Base-by-base conservation (phyloP, 2,329 filamentous ascomycete species). In the Botryotinia globosa region DNA sequence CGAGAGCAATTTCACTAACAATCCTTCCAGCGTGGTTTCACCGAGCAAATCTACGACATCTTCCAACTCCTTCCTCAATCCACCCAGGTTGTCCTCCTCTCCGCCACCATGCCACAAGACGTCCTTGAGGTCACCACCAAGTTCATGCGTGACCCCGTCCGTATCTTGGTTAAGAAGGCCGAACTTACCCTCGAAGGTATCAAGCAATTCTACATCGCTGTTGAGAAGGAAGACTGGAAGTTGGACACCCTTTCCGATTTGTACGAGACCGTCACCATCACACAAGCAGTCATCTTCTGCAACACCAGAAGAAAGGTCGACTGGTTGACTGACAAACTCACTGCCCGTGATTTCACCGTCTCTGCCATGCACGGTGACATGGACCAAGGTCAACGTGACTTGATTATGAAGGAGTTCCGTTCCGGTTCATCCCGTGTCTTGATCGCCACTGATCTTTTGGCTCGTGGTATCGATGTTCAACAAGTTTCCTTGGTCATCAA, bases 331-430 rank as follows among this genome's bases (percentile, higher is more conserved):
- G 95, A 98, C 87, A 98, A 98, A 91, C 94, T 99, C 83, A 97
- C 94, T 81, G 92, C 93, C 81, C 94, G 94, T 87, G 95, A 99
- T 87, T 99, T 99, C 89, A 98, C 96, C 76, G 96, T 99, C 84
- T 98, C 95, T 56, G 94, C 95, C 86, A 98, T 99, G 96, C 96
- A 99, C 89, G 96, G 96, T 84, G 96, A 99, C 83, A 99, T 99
- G 96, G 94, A 97, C 85, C 94, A 98, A 88, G 87, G 86, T 81
- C 94, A 98, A 89, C 94, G 96, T 90, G 96, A 98, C 85, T 89
- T 97, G 82, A 99, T 99, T 85, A 99, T 99, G 96, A 97, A 99
- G 91, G 96, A 99, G 88, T 99, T 99, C 92, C 94, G 96, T 82
- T 97, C 94, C 79, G 96, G 96, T 79, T 98, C 94, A 83, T 98